Base-by-base conservation (phyloP, 768 basidiomycete genomes). In the Aureoboletus auriporus region DNA sequence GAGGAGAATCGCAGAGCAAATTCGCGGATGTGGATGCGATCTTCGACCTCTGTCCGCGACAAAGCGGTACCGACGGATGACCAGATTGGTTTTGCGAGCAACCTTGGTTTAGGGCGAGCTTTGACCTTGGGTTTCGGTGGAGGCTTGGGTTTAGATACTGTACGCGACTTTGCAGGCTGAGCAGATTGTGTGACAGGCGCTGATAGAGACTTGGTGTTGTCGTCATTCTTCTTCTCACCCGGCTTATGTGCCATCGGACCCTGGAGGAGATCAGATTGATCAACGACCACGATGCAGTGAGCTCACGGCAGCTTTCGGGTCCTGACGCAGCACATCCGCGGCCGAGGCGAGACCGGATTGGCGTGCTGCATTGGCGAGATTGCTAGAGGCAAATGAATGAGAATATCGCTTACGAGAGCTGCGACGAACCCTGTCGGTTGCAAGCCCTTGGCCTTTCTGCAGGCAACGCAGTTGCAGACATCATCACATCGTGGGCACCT, bases 401-500 rank as follows among this genome's bases (percentile, higher is more conserved):
- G 26, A 37, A 39, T 66, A 4, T 11, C 50, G 49, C 42, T 49
- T 39, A 43, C 23, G 41, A 34, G 9, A 35, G 28, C 36, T 12
- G 28, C 20, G 14, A 63, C 78, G 16, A 54, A 85, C 85, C 83
- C 83, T 27, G 75, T 75, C 0, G 82, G 74, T 44, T 74, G 73
- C 28, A 84, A 67, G 17, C 84, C 85, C 60, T 80, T 73, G 13
- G 75, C 69, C 64, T 83, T 86, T 49, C 80, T 75, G 65, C 88
- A 90, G 5, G 61, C 63, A 36, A 75, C 71, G 53, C 88, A 90
- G 61, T 82, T 86, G 66, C 88, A 90, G 9, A 72, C 66, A 54
- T 76, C 80, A 43, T 75, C 69, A 50, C 88, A 90, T 55, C 74
- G 77, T 5, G 85, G 85, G 54, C 88, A 90, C 61, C 86, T 89